These are phyloP conservation scores for Fusarium annulatum DNA, from an alignment of 2,329 filamentous ascomycete genomes.

Conservation along the genomic window DNA sequence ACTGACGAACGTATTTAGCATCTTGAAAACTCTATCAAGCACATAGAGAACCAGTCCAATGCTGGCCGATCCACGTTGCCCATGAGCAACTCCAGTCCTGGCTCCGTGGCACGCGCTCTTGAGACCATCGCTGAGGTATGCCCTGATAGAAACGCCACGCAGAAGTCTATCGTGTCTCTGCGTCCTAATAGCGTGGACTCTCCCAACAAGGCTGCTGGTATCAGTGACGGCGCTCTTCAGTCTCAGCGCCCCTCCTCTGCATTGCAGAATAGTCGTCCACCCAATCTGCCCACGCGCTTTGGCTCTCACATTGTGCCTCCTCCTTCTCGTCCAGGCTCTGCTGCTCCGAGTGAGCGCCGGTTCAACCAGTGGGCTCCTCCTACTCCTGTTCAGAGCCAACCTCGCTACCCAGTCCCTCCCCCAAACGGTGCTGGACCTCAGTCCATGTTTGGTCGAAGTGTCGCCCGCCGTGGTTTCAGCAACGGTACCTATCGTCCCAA, in stretches of 20 bases:
- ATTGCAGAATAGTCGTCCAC: conserved; percentile 42
- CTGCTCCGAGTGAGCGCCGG: conserved; percentile 43
- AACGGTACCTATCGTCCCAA: conserved; percentile 47
- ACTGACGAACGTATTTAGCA: conserved; percentile 36
- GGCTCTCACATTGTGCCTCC: conserved; percentile 47
- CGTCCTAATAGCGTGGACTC: conserved; percentile 28
- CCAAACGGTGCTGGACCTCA: conserved; percentile 18
- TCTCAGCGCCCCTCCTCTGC: conserved; percentile 38
- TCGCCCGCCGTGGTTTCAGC: conserved; percentile 48
- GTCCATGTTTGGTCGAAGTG: conserved; percentile 32
- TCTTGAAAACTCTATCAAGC: conserved; percentile 49
- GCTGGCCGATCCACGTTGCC: conserved; percentile 51
- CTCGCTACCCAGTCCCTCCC: conserved; percentile 29
- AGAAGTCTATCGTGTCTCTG: conserved; percentile 45
- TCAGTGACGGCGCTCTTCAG: conserved; percentile 27
- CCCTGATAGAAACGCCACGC: conserved; percentile 43
- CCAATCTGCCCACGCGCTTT: conserved; percentile 45
- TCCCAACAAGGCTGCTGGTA: conserved; percentile 30
- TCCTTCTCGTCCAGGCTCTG: conserved; percentile 45
- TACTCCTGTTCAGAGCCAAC: conserved; percentile 29
- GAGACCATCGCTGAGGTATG: conserved; percentile 48
- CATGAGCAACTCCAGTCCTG: conserved; percentile 49
- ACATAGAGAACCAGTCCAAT: conserved; percentile 53
- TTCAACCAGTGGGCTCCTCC: conserved; percentile 39
- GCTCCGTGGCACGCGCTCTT: conserved; percentile 48